phyloP scores from a whole-genome alignment of 225 moss, liverwort and hornwort species.

The Physcomitrium patens region DNA sequence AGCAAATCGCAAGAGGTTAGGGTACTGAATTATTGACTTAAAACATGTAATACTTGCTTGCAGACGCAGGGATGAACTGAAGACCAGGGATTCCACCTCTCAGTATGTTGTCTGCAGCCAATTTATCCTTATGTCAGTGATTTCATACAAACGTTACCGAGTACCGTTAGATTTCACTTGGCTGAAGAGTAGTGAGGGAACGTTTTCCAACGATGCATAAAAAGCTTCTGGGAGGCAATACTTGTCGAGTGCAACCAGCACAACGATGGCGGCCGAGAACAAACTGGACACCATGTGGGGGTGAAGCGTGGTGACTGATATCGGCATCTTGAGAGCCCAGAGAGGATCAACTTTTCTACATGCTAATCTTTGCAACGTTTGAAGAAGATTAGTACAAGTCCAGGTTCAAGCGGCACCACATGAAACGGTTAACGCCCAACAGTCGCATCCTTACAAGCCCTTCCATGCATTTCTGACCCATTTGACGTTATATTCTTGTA shows the following conservation, averaged over 20 bases:
- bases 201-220: conserved; percentile 24
- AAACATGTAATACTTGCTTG: conserved; percentile 1
- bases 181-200: conserved; percentile 25
- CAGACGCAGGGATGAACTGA: neutral
- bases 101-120: no score
- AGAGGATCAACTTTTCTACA: neutral
- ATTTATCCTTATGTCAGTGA: neutral
- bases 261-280: neutral
- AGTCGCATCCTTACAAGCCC: conserved; percentile 17
- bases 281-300: conserved; percentile 25
- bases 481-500: no score
- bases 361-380: neutral
- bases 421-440: conserved; percentile 24
- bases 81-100: neutral
- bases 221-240: neutral
- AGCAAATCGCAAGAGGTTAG: neutral
- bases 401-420: conserved; percentile 19
- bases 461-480: no score
- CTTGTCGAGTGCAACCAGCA: conserved; percentile 28
- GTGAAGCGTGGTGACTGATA: conserved; percentile 19
- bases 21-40: neutral
- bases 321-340: neutral
- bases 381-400: neutral
- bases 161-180: conserved; percentile 30
- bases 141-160: neutral